Conservation (phyloP, 179 eudicot genomes). For the Beta macrorhiza region DNA sequence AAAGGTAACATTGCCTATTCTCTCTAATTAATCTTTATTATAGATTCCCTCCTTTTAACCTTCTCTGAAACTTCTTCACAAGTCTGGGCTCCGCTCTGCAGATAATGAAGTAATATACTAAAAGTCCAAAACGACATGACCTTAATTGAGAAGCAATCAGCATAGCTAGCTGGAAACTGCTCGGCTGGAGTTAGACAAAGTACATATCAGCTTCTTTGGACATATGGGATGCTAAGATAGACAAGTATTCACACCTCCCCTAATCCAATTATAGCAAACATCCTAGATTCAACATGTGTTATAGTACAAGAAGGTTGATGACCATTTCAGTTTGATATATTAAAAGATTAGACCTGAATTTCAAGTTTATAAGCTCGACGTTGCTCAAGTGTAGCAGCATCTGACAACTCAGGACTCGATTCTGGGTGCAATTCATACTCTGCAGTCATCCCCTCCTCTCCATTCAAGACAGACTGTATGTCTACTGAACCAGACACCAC, state of each 20-base stretch:
- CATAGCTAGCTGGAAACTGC: not conserved
- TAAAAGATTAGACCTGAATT: conserved; percentile 58
- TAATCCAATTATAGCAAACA: not conserved
- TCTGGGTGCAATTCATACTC: conserved; percentile 76
- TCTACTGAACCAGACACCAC: conserved; percentile 45
- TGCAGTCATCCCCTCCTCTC: conserved; percentile 61
- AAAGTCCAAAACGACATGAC: no score
- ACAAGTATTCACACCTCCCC: not conserved
- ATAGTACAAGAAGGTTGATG: not conserved
- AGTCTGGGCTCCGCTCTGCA: not conserved
- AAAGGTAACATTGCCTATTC: not conserved
- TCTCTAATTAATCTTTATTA: not conserved
- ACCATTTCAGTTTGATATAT: conserved; percentile 3
- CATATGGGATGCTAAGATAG: not conserved
- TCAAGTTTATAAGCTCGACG: conserved; percentile 91
- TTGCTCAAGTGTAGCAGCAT: conserved; percentile 93
- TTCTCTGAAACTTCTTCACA: not conserved
- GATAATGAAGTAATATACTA: not conserved
- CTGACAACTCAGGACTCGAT: conserved; percentile 65
- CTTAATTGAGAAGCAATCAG: no score
- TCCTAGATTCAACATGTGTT: not conserved
- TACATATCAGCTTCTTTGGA: not conserved
- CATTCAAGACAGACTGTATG: conserved; percentile 36
- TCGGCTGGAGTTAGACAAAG: not conserved
- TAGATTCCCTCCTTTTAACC: not conserved